These are phyloP conservation scores for Leptodermis oblonga DNA, from an alignment of 257 asterid genomes.

Conservation along the genomic window DNA sequence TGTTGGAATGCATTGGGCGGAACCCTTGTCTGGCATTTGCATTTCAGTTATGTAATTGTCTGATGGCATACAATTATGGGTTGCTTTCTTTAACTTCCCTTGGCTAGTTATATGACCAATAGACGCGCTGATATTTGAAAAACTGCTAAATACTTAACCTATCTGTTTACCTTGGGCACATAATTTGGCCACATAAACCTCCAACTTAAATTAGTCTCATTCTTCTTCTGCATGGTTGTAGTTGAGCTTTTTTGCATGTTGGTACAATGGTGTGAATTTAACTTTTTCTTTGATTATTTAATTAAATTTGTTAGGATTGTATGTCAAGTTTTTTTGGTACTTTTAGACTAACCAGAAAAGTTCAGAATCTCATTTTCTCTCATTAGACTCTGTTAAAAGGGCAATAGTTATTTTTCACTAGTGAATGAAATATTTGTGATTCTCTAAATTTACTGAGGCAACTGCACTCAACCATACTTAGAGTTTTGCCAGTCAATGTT, in stretches of 20 bases:
- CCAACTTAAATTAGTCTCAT: neutral
- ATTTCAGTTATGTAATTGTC: neutral
- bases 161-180: neutral
- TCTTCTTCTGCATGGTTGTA: neutral
- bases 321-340: neutral
- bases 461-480: neutral
- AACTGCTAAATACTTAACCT: neutral
- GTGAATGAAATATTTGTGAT: neutral
- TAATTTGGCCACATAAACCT: neutral
- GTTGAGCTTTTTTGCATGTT: neutral
- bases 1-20: neutral
- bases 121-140: neutral
- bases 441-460: neutral
- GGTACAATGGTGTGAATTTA: neutral
- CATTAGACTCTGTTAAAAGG: neutral
- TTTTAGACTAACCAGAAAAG: neutral
- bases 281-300: neutral
- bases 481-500: neutral
- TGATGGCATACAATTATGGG: neutral
- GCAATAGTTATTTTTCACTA: neutral
- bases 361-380: neutral
- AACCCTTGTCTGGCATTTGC: neutral
- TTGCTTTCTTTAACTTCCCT: no score
- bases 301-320: neutral
- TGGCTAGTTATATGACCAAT: no score